Base-by-base conservation (phyloP, 148 eudicot genomes). In the Cornus kousa region DNA sequence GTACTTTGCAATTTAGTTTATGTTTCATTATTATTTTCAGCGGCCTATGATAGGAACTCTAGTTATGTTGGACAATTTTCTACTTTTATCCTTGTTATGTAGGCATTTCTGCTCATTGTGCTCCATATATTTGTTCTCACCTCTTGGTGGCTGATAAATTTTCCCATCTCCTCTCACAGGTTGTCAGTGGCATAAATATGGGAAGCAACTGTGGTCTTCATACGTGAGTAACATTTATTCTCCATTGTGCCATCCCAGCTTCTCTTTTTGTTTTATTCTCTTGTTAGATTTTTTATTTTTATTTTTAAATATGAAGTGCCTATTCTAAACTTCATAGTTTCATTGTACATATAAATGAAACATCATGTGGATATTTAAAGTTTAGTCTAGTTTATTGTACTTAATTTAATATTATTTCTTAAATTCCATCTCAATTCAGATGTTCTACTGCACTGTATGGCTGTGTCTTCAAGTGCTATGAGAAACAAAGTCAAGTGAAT, bases 201-300 rank as follows among this genome's bases (percentile, higher is more conserved):
- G 99, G 99, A 82, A 92, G 93, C 90, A 96, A 96, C 80, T 91
- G 97, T 68, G 97, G 99, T 85, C 90, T 88, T 89, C 93, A 96
- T 82, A 85, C 90, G 97, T 96, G 23, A 90, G 99, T 90, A 80
- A 68, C 73, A 12, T 69, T 80, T 65, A 67, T 68, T 37, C 43
- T 57, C 62, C 7, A 2, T 31, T 5, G 53, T 31, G 57, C 53
- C n/a, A 40, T 57, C 43, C 40, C 57, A 12, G 53, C 9, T 70
- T 19, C 69, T 50, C 23, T 80, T 9, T 57, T 33, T 46, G 43
- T 71, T 55, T 55, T 48, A 39, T 17, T 66, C 20, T 14, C 10
- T 60, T 80, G 55, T 48, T 40, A 32, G 64, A 9, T 46, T 8
- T 28, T 19, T 67, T 14, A 43, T 13, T 50, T 70, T 70, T 9